phyloP scores from a whole-genome alignment of 257 asterid species.

The Jasminum sambac region DNA sequence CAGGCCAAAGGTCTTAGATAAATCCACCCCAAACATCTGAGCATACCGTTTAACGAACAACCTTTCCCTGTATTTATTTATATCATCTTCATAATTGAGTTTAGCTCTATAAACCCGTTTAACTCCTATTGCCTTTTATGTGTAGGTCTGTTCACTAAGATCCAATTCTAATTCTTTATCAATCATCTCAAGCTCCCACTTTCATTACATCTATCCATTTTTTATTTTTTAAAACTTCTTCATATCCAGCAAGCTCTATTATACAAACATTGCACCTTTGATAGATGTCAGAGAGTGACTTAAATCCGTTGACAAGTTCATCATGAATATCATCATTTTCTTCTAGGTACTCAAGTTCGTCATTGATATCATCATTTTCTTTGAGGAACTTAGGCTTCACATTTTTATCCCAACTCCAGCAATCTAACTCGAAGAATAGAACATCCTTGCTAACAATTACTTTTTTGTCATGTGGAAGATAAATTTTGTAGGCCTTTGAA shows the following conservation, averaged over 20 bases:
- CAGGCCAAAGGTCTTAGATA: slow-evolving; percentile 4
- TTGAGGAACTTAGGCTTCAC: neutral
- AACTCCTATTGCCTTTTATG: neutral
- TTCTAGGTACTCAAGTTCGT: neutral
- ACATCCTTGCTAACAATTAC: neutral
- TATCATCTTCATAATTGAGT: neutral
- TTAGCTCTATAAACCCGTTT: slow-evolving; percentile 6
- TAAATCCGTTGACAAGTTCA: neutral
- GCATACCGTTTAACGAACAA: slow-evolving; percentile 3
- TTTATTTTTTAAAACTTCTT: neutral
- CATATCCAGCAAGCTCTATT: neutral
- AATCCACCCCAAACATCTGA: slow-evolving; percentile 2
- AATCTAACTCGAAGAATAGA: neutral
- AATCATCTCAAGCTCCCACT: neutral
- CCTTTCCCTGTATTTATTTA: neutral
- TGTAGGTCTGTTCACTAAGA: neutral
- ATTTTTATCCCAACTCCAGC: neutral
- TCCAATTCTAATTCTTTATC: slow-evolving; percentile 7
- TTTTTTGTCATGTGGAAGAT: neutral
- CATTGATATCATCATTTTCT: neutral
- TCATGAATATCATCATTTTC: neutral
- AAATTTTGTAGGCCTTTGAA: slow-evolving; percentile 1
- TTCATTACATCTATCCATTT: neutral
- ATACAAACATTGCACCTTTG: neutral
- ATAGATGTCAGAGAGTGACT: neutral